phyloP scores from a whole-genome alignment of 306 rosid species.

The Medicago truncatula region MtrunA17r5.0-ANR NC_053045.1:30812001-30812500 shows the following conservation, averaged over 20 bases:
- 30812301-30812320: background rate
- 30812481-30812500: conserved; percentile 79
- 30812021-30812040: background rate
- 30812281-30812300: conserved; percentile 4
- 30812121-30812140: background rate
- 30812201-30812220: background rate
- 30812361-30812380: conserved; percentile 50
- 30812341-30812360: conserved; percentile 16
- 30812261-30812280: background rate
- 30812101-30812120: background rate
- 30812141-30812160: conserved; percentile 4
- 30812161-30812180: conserved; percentile 23
- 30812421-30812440: conserved; percentile 93
- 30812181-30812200: background rate
- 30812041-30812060: background rate
- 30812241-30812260: conserved; percentile 4
- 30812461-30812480: conserved; percentile 74
- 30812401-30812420: conserved; percentile 99
- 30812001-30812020: background rate
- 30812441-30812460: conserved; percentile 92
- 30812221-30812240: conserved; percentile 22
- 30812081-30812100: background rate
- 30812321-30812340: conserved; percentile 18
- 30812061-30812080: background rate
- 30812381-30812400: conserved; percentile 85